Base-by-base conservation (phyloP, 2,329 filamentous ascomycete genomes). In the Sclerotinia subarctica region DNA sequence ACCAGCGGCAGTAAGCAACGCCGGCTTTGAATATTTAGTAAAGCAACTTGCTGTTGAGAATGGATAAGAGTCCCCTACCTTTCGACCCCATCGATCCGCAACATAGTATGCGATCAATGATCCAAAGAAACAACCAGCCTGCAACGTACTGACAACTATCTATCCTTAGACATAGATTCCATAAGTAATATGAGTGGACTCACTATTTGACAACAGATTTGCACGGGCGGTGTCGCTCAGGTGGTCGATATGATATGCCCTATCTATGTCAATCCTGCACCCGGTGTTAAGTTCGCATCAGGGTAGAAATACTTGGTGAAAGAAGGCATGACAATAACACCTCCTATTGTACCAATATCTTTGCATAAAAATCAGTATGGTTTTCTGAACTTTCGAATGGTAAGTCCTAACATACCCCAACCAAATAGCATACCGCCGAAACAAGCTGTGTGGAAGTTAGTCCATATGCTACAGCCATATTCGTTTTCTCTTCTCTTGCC, bases 321-420 rank as follows among this genome's bases (percentile, higher is more conserved):
- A 13, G 83, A 82, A 26, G 83, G 79, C 74, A 94, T 84, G 3
- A 90, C 92, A 68, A 94, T 81, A 71, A 94, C 87, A 68, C 88
- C 88, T 57, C 89, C 90, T 83, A 91, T 93, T 13, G 92, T 89
- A 75, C 90, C 88, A 78, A 91, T 89, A 77, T 92, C 90, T 74
- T 62, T 6, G 17, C 3, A 38, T 21, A 21, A 1, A 3, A 52
- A 29, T 60, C 42, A 66, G 46, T 29, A 42, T 42, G n/a, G 0
- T 26, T 11, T 19, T 17, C 19, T 17, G 24, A 21, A 15, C 8
- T 26, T 44, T 59, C 17, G 3, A 57, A 10, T 44, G 1, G 5
- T 11, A 6, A 11, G 17, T 8, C 1, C 7, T 0, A 44, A 72
- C 72, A 29, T 66, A 73, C 73, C 75, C 88, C 86, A 86, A 56